These are phyloP conservation scores for Paxillus involutus DNA, from an alignment of 768 basidiomycete genomes.

Conservation along the genomic window DNA sequence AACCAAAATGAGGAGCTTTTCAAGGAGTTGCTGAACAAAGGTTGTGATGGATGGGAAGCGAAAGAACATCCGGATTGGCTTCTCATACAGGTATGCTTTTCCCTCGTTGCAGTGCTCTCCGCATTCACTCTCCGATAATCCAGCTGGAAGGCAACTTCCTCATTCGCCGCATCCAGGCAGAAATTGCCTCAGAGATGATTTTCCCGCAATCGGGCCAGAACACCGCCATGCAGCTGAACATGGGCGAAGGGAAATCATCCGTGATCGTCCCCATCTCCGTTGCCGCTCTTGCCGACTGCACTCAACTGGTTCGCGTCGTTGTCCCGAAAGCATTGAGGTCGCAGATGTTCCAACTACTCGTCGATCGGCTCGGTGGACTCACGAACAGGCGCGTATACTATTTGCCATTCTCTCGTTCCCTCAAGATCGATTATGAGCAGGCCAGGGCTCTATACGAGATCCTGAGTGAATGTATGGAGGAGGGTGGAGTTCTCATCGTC, in stretches of 20 bases:
- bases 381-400: conserved; percentile 32
- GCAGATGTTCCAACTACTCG: conserved; percentile 35
- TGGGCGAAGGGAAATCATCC: conserved; percentile 54
- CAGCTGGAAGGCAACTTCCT: conserved; percentile 28
- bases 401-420: conserved; percentile 31
- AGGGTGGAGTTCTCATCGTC: conserved; percentile 41
- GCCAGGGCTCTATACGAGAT: conserved; percentile 2
- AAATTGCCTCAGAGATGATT: conserved; percentile 33
- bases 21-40: conserved; percentile 17
- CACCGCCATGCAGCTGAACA: conserved; percentile 47
- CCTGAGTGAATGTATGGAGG: conserved; percentile 30
- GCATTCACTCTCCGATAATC: conserved; percentile 11
- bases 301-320: conserved; percentile 31
- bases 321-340: conserved; percentile 30
- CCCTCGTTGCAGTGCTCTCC: not conserved
- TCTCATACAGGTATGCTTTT: conserved; percentile 16
- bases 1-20: conserved; percentile 9
- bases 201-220: conserved; percentile 28
- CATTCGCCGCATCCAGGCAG: conserved; percentile 26
- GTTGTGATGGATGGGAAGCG: conserved; percentile 17
- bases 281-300: conserved; percentile 25
- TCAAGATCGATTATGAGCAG: conserved; percentile 21
- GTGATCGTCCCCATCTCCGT: conserved; percentile 36
- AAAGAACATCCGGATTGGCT: conserved; percentile 18
- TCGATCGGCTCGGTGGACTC: conserved; percentile 30